Percentiles rank a stretch among this genome's conserved stretches.
phyloP scores from a whole-genome alignment of 768 basidiomycete genomes.

The Hygrophoropsis aurantiaca region DNA sequence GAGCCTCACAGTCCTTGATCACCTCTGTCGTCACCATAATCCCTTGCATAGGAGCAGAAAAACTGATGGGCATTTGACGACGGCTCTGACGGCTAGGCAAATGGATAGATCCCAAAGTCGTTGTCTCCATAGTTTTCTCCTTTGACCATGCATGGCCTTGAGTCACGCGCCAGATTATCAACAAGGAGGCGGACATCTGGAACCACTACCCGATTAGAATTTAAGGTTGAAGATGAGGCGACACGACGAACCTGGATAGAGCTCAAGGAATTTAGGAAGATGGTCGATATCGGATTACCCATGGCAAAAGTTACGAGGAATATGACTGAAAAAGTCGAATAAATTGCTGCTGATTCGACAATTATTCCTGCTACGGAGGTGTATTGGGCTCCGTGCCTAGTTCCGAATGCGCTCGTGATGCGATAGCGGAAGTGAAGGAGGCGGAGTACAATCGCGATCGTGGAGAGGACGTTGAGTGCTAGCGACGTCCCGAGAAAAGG shows the following conservation, averaged over 20 bases:
- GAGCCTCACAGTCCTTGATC: no score
- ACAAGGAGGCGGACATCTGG: slow-evolving; percentile 27
- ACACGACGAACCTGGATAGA: slow-evolving; percentile 30
- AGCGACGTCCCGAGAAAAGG: slow-evolving; percentile 30
- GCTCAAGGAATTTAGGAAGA: slow-evolving; percentile 27
- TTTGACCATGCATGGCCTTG: slow-evolving; percentile 25
- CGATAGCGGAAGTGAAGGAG: slow-evolving; percentile 21
- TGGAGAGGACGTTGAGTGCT: slow-evolving; percentile 31
- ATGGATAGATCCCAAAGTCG: not conserved
- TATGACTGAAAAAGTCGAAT: slow-evolving; percentile 23
- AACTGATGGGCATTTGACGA: no score
- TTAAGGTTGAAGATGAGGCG: not conserved
- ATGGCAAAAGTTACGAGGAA: slow-evolving; percentile 29
- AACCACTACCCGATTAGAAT: not conserved
- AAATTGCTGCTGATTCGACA: slow-evolving; percentile 34
- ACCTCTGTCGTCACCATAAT: no score
- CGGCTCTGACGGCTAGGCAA: no score
- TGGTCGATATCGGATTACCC: slow-evolving; percentile 21
- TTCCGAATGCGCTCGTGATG: slow-evolving; percentile 17
- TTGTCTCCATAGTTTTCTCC: not conserved
- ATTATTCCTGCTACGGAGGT: slow-evolving; percentile 33
- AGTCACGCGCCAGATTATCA: slow-evolving; percentile 32
- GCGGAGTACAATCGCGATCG: slow-evolving; percentile 29
- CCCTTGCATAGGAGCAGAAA: no score
- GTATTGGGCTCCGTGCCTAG: slow-evolving; percentile 23